Evolutionary conservation across 306 rosid species (phyloP), one percentile per base, ranked within the genome.

Genomic region (Pueraria montana): DNA sequence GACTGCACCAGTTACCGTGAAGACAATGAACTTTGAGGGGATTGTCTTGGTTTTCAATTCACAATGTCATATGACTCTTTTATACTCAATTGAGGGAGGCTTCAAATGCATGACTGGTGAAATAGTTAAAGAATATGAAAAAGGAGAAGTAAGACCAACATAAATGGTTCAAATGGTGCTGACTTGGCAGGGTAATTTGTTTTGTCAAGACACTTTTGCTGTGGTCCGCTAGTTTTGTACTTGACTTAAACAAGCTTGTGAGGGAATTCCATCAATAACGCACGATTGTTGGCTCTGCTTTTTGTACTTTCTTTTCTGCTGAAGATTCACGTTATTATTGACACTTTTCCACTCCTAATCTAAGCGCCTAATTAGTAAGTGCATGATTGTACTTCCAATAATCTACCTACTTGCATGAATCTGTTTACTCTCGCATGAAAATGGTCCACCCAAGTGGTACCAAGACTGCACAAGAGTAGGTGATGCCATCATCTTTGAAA

Each of bases 201-300:
- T n/a, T n/a, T n/a, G n/a, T n/a, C n/a, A n/a, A n/a, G n/a, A n/a
- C n/a, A n/a, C n/a, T n/a, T n/a, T n/a, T n/a, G n/a, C n/a, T n/a
- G n/a, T n/a, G n/a, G n/a, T n/a, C n/a, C n/a, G n/a, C n/a, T n/a
- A n/a, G n/a, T n/a, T n/a, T n/a, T n/a, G n/a, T n/a, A n/a, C n/a
- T n/a, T n/a, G n/a, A n/a, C n/a, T n/a, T n/a, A n/a, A n/a, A n/a
- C n/a, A n/a, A n/a, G n/a, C n/a, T n/a, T n/a, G n/a, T n/a, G n/a
- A n/a, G n/a, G n/a, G n/a, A n/a, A n/a, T n/a, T n/a, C n/a, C n/a
- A n/a, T n/a, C n/a, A n/a, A n/a, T n/a, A n/a, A n/a, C n/a, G n/a
- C n/a, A n/a, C n/a, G n/a, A n/a, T n/a, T 34, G 36, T 83, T 71
- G 85, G 81, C 58, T 80, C 48, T 87, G 27, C 40, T 20, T 82